Evolutionary conservation across 306 rosid species (phyloP).

Genomic region (Fragaria iinumae): DNA sequence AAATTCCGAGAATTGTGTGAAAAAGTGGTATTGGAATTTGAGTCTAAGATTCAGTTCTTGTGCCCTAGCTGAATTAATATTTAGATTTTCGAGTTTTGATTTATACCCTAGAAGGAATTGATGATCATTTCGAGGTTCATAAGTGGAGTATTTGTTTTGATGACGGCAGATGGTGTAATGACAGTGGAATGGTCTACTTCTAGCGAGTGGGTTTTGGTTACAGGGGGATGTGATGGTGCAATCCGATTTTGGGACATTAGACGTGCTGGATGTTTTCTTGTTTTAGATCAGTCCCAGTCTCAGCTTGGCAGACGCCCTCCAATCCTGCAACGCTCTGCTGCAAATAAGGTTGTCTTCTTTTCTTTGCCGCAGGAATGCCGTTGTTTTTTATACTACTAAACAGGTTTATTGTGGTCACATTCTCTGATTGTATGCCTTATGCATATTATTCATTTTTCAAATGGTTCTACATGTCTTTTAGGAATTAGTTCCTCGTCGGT

Average conservation of each 20-base stretch:
- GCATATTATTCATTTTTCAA: background rate
- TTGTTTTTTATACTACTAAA: conserved; percentile 9
- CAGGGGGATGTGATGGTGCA: conserved; percentile 98
- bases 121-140: background rate
- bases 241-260: conserved; percentile 97
- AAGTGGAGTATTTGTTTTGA: conserved; percentile 10
- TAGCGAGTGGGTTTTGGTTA: conserved; percentile 83
- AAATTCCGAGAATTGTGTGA: background rate
- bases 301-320: conserved; percentile 95
- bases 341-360: conserved; percentile 51
- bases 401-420: background rate
- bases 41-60: background rate
- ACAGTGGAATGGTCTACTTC: conserved; percentile 87
- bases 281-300: conserved; percentile 81
- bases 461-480: background rate
- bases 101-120: background rate
- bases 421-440: background rate
- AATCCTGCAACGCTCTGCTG: conserved; percentile 42
- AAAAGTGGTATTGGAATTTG: background rate
- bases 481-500: background rate
- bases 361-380: conserved; percentile 13
- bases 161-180: conserved; percentile 85
- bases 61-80: too few species aligned
- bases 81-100: background rate
- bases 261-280: conserved; percentile 80